phyloP scores from a whole-genome alignment of 1,284 basidiomycete genomes.

The Leccinum subrobustum region DNA sequence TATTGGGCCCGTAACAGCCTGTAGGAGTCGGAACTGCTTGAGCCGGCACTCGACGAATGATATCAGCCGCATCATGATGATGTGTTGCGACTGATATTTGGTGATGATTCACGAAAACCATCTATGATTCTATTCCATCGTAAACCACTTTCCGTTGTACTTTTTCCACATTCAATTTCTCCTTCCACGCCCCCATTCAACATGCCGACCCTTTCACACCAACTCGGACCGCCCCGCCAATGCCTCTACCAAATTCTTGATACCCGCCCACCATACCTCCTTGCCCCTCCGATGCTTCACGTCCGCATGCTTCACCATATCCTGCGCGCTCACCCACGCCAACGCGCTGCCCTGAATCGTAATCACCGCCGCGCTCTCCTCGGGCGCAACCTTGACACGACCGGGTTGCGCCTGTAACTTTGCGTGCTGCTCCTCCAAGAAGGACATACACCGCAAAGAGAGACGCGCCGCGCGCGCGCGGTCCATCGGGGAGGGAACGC shows the following conservation, averaged over 20 bases:
- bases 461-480: constrained; percentile 89
- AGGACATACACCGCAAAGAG: constrained; percentile 90
- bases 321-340: constrained; percentile 79
- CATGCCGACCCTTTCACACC: constrained; percentile 10
- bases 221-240: constrained; percentile 65
- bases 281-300: constrained; percentile 88
- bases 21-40: too few relatives aligned
- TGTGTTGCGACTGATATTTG: too few relatives aligned
- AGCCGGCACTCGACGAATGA: too few relatives aligned
- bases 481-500: constrained; percentile 92
- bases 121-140: too few relatives aligned
- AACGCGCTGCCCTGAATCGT: constrained; percentile 84
- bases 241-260: constrained; percentile 72
- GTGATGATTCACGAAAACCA: too few relatives aligned
- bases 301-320: constrained; percentile 86
- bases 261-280: constrained; percentile 76
- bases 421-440: constrained; percentile 83
- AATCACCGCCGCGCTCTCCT: constrained; percentile 84
- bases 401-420: constrained; percentile 44
- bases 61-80: too few relatives aligned
- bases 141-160: too few relatives aligned
- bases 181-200: not conserved
- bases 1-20: too few relatives aligned
- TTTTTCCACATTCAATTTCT: not conserved
- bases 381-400: constrained; percentile 50